A percentile compares a stretch with the other conserved stretches of the same genome.
Conservation (phyloP, 352 stramenopile genomes). For the Globisporangium cylindrosporum region DNA sequence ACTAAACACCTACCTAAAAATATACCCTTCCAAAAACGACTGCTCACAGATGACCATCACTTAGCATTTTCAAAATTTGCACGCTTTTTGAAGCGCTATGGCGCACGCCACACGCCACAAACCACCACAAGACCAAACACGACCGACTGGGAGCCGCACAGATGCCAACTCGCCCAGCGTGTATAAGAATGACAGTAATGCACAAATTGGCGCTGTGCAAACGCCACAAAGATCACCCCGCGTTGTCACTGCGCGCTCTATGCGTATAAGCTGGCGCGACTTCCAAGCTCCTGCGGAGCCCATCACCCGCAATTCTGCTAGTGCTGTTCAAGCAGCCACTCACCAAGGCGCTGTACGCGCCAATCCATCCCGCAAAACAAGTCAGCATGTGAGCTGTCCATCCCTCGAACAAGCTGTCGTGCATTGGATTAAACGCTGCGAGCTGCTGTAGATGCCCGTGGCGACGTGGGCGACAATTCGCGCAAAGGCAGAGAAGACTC, state of each 20-base stretch:
- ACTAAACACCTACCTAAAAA: no score
- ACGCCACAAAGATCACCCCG: neutral
- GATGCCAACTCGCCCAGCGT: neutral
- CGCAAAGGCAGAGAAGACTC: neutral
- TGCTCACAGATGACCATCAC: no score
- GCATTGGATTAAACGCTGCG: neutral
- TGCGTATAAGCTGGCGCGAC: neutral
- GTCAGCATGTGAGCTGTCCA: neutral
- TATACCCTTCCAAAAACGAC: no score
- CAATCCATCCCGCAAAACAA: neutral
- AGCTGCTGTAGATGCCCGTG: neutral
- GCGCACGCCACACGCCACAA: no score
- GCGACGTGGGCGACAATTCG: no score
- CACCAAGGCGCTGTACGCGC: neutral
- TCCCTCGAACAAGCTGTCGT: neutral
- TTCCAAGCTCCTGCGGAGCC: neutral
- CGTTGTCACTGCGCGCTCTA: neutral
- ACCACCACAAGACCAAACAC: no score
- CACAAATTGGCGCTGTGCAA: neutral
- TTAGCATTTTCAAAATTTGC: no score
- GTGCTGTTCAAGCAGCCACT: neutral
- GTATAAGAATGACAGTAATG: neutral
- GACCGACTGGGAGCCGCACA: no score
- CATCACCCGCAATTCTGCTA: neutral
- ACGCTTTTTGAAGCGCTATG: no score